phyloP scores from a whole-genome alignment of 345 rosid species.

The Gossypium turneri region DNA sequence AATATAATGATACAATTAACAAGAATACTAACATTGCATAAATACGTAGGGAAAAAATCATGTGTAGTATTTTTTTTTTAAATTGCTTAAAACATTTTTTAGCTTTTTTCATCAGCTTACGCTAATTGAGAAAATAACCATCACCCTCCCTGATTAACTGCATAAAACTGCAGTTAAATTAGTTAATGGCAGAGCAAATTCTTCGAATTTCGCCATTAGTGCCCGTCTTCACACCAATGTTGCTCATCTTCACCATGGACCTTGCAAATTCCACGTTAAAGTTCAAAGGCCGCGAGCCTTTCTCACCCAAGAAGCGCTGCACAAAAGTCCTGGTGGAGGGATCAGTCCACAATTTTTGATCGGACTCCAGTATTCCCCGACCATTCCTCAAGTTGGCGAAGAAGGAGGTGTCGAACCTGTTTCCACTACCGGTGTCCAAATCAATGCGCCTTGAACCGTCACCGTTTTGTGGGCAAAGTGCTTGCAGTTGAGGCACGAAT shows the following conservation, averaged over 20 bases:
- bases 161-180: neutral
- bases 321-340: conserved; percentile 39
- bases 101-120: too few species aligned
- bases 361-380: conserved; percentile 43
- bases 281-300: conserved; percentile 14
- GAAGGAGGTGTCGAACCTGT: conserved; percentile 40
- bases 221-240: conserved; percentile 44
- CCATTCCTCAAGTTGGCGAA: conserved; percentile 39
- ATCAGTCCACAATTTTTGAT: conserved; percentile 40
- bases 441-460: conserved; percentile 34
- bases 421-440: conserved; percentile 43
- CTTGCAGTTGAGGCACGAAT: conserved; percentile 35
- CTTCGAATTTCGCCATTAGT: conserved; percentile 46
- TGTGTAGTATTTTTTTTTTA: too few species aligned
- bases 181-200: conserved; percentile 43
- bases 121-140: too few species aligned
- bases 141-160: too few species aligned
- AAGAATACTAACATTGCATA: too few species aligned
- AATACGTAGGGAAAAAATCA: too few species aligned
- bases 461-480: conserved; percentile 42
- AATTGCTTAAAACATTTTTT: too few species aligned
- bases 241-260: conserved; percentile 66
- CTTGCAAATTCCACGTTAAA: conserved; percentile 48
- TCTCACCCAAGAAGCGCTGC: conserved; percentile 31
- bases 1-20: too few species aligned